A percentile compares a stretch with the other conserved stretches of the same genome.
phyloP scores from a whole-genome alignment of 2,329 filamentous ascomycete genomes.

The Colletotrichum liaoningense region DNA sequence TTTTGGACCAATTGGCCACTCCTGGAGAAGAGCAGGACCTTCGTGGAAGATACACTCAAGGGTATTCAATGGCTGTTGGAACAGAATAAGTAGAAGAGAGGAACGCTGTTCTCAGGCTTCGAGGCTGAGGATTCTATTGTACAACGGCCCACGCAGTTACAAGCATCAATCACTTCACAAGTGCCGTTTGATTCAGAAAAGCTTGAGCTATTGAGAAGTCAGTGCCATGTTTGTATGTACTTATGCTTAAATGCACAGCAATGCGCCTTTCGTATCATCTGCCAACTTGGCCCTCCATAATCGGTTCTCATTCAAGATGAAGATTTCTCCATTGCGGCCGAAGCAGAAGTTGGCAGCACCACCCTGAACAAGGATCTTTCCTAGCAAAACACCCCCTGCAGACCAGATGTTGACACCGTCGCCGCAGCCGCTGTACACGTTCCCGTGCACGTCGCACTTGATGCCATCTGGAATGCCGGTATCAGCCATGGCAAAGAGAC shows the following conservation, averaged over 20 bases:
- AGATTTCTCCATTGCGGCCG: constrained; percentile 54
- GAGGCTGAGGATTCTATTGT: too few species aligned
- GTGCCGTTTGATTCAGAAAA: not conserved
- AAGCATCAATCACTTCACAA: not conserved
- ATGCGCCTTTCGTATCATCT: constrained; percentile 41
- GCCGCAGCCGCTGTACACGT: constrained; percentile 61
- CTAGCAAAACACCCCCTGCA: constrained; percentile 56
- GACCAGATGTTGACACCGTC: constrained; percentile 63
- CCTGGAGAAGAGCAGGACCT: constrained; percentile 8
- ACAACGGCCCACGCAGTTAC: too few species aligned
- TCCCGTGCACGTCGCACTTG: constrained; percentile 57
- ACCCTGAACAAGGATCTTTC: constrained; percentile 54
- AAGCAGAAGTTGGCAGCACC: constrained; percentile 62
- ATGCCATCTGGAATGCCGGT: constrained; percentile 60
- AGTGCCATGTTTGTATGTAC: not conserved
- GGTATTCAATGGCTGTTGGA: constrained; percentile 27
- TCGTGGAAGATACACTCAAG: constrained; percentile 15
- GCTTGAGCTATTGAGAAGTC: not conserved
- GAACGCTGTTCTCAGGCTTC: too few species aligned
- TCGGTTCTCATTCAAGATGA: constrained; percentile 59
- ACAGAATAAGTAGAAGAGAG: not conserved
- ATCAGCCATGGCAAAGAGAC: constrained; percentile 62
- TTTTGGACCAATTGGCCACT: constrained; percentile 27
- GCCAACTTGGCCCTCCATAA: constrained; percentile 53
- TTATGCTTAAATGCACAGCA: constrained; percentile 30